Conservation (phyloP, 495 filamentous ascomycete genomes). For the Daldinia childiae region DNA sequence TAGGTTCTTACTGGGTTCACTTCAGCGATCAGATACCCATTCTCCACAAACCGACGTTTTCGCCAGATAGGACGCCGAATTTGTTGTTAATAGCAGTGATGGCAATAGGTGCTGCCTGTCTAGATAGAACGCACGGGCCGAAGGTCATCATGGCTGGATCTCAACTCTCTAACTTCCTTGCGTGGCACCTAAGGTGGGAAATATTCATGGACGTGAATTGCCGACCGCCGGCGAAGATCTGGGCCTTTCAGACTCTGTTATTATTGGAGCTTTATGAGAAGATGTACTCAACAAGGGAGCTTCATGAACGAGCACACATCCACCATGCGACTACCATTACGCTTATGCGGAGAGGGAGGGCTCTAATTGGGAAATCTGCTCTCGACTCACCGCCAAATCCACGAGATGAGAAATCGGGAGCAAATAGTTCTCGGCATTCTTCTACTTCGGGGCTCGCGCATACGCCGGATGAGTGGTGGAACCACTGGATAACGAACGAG, state of each 20-base stretch:
- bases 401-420: constrained; percentile 65
- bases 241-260: constrained; percentile 93
- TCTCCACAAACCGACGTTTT: constrained; percentile 92
- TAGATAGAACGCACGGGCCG: constrained; percentile 81
- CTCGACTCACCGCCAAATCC: constrained; percentile 87
- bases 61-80: constrained; percentile 83
- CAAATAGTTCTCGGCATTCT: constrained; percentile 67
- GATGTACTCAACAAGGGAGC: constrained; percentile 88
- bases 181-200: constrained; percentile 92
- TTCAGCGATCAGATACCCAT: constrained; percentile 96
- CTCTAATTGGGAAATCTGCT: constrained; percentile 88
- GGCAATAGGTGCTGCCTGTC: constrained; percentile 87
- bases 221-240: constrained; percentile 94
- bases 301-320: constrained; percentile 96
- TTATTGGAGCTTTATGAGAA: constrained; percentile 96
- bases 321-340: constrained; percentile 97
- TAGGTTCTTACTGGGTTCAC: constrained; percentile 92
- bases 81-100: constrained; percentile 92
- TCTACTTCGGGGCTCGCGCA: constrained; percentile 66
- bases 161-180: constrained; percentile 84
- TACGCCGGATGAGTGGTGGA: constrained; percentile 91
- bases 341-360: constrained; percentile 91
- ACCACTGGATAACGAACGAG: constrained; percentile 95
- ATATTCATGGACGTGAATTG: constrained; percentile 92
- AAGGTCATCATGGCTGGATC: constrained; percentile 76